Evolutionary conservation across 108 stramenopile genomes (phyloP), one percentile per base, ranked within the genome.

Genomic region (Skeletonema potamos): DNA sequence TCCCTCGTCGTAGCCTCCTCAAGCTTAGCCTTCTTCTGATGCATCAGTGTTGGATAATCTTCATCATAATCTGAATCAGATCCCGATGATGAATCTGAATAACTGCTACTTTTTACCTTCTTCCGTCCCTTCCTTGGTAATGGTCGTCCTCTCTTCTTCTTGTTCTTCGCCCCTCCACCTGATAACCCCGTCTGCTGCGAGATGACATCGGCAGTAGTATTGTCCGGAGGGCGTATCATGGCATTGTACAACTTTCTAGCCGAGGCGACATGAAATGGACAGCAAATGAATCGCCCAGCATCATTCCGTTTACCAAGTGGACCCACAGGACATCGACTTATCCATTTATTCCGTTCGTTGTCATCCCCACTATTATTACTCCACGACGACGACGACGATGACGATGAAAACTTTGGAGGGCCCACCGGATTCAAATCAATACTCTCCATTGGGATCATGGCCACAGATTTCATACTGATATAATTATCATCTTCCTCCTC

Each of bases 261-360:
- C n/a, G n/a, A n/a, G n/a, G n/a, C n/a, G n/a, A n/a, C n/a, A n/a
- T n/a, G n/a, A n/a, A n/a, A n/a, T n/a, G n/a, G 80, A 54, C 80
- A 81, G 34, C 80, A 81, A 32, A 66, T 48, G 30, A 70, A 81
- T 20, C 80, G 63, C 2, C 80, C 80, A 3, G 24, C 17, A 2
- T 24, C 26, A 62, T 81, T 74, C 3, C 73, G 68, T 20, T 28
- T 63, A 2, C 80, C 80, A 15, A 70, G 10, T 8, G 80, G 73
- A 26, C 80, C 80, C 4, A 56, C 48, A 13, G 80, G 80, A 58
- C 80, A 81, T 6, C 80, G 63, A 64, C 64, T 43, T 56, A 70
- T 61, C 69, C 65, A 64, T 18, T 55, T 69, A 20, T n/a, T n/a
- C n/a, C 15, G 17, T 29, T 67, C 55, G 33, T 64, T 58, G 17